phyloP scores from a whole-genome alignment of 73 alveolate genomes.

The Paramecium primaurelia region DNA sequence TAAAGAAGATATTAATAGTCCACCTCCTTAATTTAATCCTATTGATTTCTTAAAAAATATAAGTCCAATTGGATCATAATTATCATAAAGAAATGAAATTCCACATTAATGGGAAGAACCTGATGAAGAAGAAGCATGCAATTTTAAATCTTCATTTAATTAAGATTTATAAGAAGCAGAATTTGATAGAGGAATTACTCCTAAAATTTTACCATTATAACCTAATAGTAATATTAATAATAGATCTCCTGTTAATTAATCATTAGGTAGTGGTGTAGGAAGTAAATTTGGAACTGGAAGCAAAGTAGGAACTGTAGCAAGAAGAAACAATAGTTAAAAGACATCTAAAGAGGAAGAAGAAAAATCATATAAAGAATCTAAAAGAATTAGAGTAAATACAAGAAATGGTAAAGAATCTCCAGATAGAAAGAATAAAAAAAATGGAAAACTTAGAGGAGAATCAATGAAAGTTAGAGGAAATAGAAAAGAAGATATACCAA shows the following conservation, averaged over 20 bases:
- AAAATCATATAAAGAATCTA: conserved; percentile 2
- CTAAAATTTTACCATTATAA: not conserved
- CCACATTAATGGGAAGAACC: conserved; percentile 34
- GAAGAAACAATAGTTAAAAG: conserved; percentile 34
- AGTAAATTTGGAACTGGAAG: conserved; percentile 4
- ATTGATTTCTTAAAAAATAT: not conserved
- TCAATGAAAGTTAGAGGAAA: conserved; percentile 1
- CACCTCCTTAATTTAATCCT: not conserved
- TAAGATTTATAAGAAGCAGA: not conserved
- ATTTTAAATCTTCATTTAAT: not conserved
- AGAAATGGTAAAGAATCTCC: conserved; percentile 13
- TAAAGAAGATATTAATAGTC: not conserved
- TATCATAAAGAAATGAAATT: not conserved
- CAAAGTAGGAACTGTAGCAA: not conserved
- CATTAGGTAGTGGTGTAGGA: not conserved
- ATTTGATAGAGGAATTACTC: not conserved
- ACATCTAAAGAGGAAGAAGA: conserved; percentile 33
- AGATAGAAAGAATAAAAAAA: not conserved
- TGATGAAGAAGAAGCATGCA: not conserved
- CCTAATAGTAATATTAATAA: not conserved
- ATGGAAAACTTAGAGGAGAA: conserved; percentile 4
- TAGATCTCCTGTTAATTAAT: not conserved
- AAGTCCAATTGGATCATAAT: not conserved
- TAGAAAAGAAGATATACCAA: conserved; percentile 1
- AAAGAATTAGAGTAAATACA: not conserved